A percentile compares a stretch with the other conserved stretches of the same genome.
phyloP scores from a whole-genome alignment of 257 asterid genomes.

The Solanum rostratum region DNA sequence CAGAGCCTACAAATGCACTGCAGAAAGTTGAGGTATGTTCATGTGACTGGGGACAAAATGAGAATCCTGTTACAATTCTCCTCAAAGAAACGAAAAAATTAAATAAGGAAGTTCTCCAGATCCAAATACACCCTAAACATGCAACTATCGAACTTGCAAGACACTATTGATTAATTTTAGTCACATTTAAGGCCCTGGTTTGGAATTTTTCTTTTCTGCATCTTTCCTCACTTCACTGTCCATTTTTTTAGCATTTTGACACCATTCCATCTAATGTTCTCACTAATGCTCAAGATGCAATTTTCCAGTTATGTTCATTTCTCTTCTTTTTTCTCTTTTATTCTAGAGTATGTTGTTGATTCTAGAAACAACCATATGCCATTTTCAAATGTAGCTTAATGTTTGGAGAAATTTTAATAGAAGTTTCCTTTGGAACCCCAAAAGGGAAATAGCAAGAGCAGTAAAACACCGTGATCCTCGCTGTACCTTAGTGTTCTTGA shows the following conservation, averaged over 20 bases:
- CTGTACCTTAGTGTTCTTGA: neutral
- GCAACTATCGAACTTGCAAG: neutral
- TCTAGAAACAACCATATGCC: neutral
- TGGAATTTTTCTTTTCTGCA: neutral
- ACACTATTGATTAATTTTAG: neutral
- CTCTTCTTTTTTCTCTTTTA: neutral
- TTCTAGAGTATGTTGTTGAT: neutral
- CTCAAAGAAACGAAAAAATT: neutral
- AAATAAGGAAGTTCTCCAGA: neutral
- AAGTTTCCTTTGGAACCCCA: neutral
- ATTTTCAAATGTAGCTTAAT: neutral
- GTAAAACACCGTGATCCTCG: neutral
- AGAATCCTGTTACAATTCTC: neutral
- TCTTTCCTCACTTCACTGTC: neutral
- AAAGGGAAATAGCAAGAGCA: neutral
- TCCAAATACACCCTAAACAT: neutral
- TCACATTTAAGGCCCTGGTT: neutral
- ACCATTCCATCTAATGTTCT: neutral
- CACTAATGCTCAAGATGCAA: neutral
- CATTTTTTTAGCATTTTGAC: neutral
- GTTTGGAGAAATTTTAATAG: neutral
- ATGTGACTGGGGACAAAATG: neutral
- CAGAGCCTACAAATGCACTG: slow-evolving; percentile 61
- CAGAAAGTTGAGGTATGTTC: slow-evolving; percentile 82
- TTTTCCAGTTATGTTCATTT: neutral